These are phyloP conservation scores for Ophiocordyceps camponoti-leonardi DNA, from an alignment of 2,329 filamentous ascomycete genomes.

Conservation along the genomic window DNA sequence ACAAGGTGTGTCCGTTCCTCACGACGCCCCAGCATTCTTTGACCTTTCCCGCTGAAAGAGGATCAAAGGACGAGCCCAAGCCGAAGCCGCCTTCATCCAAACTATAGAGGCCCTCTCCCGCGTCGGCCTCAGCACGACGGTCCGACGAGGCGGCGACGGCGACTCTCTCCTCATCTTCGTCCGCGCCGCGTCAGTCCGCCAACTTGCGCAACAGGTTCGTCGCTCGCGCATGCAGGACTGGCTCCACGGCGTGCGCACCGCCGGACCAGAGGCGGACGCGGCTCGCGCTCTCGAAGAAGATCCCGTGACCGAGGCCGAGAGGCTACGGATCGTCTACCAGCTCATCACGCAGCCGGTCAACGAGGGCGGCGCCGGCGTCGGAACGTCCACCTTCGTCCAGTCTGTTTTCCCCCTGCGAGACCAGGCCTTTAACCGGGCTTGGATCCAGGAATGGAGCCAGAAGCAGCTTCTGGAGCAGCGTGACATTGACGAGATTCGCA, in stretches of 20 bases:
- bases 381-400: constrained; percentile 56
- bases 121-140: constrained; percentile 76
- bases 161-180: constrained; percentile 69
- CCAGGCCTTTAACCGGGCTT: constrained; percentile 53
- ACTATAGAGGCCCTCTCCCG: constrained; percentile 58
- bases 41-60: not conserved
- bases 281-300: constrained; percentile 50
- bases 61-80: constrained; percentile 45
- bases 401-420: constrained; percentile 70
- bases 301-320: constrained; percentile 73
- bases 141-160: constrained; percentile 55
- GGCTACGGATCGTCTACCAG: constrained; percentile 73
- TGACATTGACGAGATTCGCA: constrained; percentile 57
- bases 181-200: constrained; percentile 56
- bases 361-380: constrained; percentile 65
- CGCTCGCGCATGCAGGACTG: constrained; percentile 82
- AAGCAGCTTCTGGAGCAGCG: constrained; percentile 49
- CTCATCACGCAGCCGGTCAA: constrained; percentile 58
- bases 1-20: constrained; percentile 33
- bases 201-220: constrained; percentile 68
- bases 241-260: constrained; percentile 72
- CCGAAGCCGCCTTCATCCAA: constrained; percentile 59
- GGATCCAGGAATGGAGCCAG: constrained; percentile 59
- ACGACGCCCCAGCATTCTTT: too few species aligned
- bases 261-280: constrained; percentile 59